phyloP scores from a whole-genome alignment of 208 protist genomes.

The Crithidia expoeki region DNA sequence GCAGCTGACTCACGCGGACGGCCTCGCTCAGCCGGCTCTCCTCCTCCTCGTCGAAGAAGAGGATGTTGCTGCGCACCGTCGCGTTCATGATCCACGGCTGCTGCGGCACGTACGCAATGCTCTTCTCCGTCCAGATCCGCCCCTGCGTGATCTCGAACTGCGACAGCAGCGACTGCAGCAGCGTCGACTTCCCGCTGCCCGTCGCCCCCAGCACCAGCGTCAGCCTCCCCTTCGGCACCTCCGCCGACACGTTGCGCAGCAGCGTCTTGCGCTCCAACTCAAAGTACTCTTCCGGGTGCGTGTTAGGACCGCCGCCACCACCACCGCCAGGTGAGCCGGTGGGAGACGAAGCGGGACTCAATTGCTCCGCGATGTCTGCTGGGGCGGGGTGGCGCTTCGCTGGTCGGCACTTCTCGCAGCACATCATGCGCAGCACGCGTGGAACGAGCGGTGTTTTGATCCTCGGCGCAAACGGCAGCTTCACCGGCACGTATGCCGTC shows the following conservation, averaged over 20 bases:
- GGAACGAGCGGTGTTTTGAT: conserved; percentile 14
- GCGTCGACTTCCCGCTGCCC: conserved; percentile 80
- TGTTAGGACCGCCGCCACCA: too few species aligned
- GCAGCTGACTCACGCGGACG: conserved; percentile 75
- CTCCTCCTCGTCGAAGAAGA: conserved; percentile 84
- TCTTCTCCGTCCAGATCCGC: conserved; percentile 25
- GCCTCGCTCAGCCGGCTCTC: conserved; percentile 42
- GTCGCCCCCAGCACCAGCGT: conserved; percentile 68
- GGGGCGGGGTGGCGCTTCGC: too few species aligned
- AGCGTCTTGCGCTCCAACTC: conserved; percentile 45
- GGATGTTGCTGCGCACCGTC: too few species aligned
- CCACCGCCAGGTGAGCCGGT: too few species aligned
- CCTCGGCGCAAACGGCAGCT: conserved; percentile 35
- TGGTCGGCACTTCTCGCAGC: conserved; percentile 15
- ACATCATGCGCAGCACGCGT: conserved; percentile 18
- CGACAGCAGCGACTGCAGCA: conserved; percentile 53
- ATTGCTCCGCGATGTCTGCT: too few species aligned
- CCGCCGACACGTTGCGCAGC: conserved; percentile 42
- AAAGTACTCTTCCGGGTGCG: conserved; percentile 20
- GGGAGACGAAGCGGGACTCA: too few species aligned
- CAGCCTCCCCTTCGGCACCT: conserved; percentile 39
- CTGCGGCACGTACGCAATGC: too few species aligned
- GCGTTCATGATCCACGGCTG: too few species aligned
- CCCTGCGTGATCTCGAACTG: conserved; percentile 44
- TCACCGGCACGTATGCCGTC: conserved; percentile 28